Evolutionary conservation across 2,329 filamentous ascomycete species (phyloP).

Genomic region (Lasiodiplodia gonubiensis): DNA sequence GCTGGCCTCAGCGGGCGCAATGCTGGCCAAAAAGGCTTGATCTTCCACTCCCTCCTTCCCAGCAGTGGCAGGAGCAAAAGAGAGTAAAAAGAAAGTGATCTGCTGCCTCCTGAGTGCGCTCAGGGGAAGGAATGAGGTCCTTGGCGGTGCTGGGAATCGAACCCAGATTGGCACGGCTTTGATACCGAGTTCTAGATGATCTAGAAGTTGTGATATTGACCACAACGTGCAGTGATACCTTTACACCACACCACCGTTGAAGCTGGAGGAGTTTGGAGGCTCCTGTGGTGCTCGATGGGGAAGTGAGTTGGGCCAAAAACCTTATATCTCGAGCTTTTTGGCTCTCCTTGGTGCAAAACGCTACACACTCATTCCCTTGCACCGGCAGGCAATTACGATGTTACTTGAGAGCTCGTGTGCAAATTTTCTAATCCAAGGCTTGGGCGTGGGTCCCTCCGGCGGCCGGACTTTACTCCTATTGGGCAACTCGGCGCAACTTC

Average conservation of each 20-base stretch:
- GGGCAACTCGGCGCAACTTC: neutral
- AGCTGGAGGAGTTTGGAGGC: neutral
- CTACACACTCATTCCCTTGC: neutral
- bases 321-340: neutral
- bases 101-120: too few species aligned
- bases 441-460: neutral
- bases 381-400: neutral
- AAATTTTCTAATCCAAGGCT: neutral
- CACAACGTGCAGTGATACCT: neutral
- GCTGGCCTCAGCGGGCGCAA: neutral
- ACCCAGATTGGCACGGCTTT: neutral
- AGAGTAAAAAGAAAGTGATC: neutral
- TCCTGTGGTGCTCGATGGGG: neutral
- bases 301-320: neutral
- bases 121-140: too few species aligned
- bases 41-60: too few species aligned
- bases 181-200: neutral
- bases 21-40: neutral
- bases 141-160: neutral
- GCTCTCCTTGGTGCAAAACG: neutral
- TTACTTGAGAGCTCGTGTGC: neutral
- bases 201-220: neutral
- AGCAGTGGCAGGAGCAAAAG: neutral
- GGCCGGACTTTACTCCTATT: neutral
- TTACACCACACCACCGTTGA: neutral